phyloP scores from a whole-genome alignment of 805 yeast species.

The Pichia californica region DNA sequence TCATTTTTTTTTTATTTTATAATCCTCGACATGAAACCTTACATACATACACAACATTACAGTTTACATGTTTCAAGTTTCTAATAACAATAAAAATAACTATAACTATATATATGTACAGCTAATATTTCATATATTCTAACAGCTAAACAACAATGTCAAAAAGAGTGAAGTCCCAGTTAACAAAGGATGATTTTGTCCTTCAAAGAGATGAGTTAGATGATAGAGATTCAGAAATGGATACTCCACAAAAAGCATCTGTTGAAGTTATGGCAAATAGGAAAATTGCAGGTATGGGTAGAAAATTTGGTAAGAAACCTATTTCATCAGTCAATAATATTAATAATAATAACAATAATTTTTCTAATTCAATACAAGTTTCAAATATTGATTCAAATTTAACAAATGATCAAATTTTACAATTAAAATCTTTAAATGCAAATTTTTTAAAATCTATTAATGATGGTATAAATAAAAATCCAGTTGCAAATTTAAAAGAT shows the following conservation, averaged over 20 bases:
- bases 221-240: conserved; percentile 34
- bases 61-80: no score
- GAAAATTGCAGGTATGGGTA: conserved; percentile 43
- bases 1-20: no score
- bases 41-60: no score
- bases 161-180: conserved; percentile 62
- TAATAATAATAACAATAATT: not conserved
- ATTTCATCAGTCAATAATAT: not conserved
- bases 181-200: conserved; percentile 32
- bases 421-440: conserved; percentile 59
- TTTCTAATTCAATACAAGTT: no score
- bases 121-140: no score
- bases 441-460: conserved; percentile 47
- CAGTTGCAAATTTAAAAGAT: conserved; percentile 50
- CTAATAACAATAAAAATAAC: no score
- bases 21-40: no score
- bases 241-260: conserved; percentile 43
- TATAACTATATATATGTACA: no score
- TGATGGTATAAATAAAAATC: conserved; percentile 35
- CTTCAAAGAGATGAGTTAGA: not conserved
- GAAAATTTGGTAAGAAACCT: conserved; percentile 3
- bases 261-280: conserved; percentile 58
- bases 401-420: conserved; percentile 41
- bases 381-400: no score
- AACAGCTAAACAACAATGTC: conserved; percentile 5